Percentiles rank a stretch among this genome's conserved stretches.
Conservation (phyloP, 2,329 filamentous ascomycete genomes). For the Amesomyces nigricolor region DNA sequence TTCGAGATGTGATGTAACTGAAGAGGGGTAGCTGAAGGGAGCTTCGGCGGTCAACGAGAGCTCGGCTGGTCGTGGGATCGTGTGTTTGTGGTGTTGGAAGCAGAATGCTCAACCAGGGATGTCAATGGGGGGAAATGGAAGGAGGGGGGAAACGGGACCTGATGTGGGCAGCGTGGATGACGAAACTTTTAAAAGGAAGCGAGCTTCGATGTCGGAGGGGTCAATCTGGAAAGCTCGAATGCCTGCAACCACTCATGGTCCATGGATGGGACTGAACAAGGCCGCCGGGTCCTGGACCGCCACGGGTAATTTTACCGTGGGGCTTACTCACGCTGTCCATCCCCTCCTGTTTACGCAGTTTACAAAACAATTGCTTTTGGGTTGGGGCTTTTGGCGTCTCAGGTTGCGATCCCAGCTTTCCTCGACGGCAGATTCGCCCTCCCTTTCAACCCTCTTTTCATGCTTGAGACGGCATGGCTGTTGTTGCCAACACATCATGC, state of each 20-base stretch:
- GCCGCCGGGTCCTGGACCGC: not conserved
- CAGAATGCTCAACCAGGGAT: slow-evolving; percentile 20
- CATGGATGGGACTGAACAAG: not conserved
- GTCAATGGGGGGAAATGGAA: slow-evolving; percentile 22
- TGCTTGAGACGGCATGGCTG: no score
- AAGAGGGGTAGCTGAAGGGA: slow-evolving; percentile 3
- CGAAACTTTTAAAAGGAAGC: slow-evolving; percentile 27
- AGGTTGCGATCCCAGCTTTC: not conserved
- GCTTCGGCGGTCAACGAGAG: slow-evolving; percentile 10
- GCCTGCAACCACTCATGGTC: not conserved
- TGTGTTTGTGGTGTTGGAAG: slow-evolving; percentile 14
- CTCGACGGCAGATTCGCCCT: no score
- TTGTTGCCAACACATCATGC: not conserved
- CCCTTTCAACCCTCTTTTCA: no score
- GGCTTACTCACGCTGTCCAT: slow-evolving; percentile 25
- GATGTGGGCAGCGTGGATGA: slow-evolving; percentile 22
- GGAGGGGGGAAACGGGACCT: slow-evolving; percentile 19
- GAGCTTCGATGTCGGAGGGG: slow-evolving; percentile 26
- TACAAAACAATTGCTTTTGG: not conserved
- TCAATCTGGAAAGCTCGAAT: slow-evolving; percentile 18
- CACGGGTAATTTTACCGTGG: slow-evolving; percentile 24
- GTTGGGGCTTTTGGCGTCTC: not conserved
- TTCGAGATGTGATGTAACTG: slow-evolving; percentile 1
- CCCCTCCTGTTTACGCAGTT: not conserved
- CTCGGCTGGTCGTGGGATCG: slow-evolving; percentile 7